A percentile compares a stretch with the other conserved stretches of the same genome.
These are phyloP conservation scores for Erodium trifolium DNA, from an alignment of 441 rosid species.

Conservation along the genomic window DNA sequence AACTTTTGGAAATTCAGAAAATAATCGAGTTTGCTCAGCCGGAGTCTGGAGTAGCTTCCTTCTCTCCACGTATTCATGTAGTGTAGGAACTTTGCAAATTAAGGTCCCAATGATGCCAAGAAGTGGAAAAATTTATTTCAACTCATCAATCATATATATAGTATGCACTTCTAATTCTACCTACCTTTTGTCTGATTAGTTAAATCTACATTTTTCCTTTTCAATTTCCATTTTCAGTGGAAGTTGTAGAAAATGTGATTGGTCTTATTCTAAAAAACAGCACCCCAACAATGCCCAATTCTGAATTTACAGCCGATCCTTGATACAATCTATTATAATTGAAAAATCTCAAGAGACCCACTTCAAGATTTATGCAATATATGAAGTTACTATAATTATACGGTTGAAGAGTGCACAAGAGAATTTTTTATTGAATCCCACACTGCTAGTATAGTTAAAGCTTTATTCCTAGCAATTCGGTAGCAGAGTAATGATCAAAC, in stretches of 20 bases:
- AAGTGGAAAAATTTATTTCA: slow-evolving; percentile 6
- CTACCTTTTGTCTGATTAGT: background rate
- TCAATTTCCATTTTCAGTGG: background rate
- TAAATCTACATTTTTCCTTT: background rate
- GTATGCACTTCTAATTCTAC: background rate
- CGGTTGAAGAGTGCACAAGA: background rate
- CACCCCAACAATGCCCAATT: background rate
- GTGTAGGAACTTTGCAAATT: slow-evolving; percentile 42
- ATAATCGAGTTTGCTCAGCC: slow-evolving; percentile 52
- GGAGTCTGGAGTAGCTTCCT: slow-evolving; percentile 57
- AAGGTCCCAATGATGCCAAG: slow-evolving; percentile 35
- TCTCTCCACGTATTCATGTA: slow-evolving; percentile 66
- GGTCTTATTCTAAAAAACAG: background rate
- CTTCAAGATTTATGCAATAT: too few relatives aligned
- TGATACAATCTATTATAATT: background rate
- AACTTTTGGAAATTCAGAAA: slow-evolving; percentile 56
- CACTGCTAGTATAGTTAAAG: background rate
- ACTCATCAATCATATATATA: slow-evolving; percentile 3
- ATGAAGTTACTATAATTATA: too few relatives aligned
- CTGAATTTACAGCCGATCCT: too few relatives aligned
- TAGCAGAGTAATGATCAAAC: background rate
- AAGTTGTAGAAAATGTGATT: too few relatives aligned
- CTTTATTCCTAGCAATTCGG: background rate
- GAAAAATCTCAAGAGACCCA: background rate
- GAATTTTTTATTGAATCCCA: background rate